Evolutionary conservation across 192 early-diverging fungal species (phyloP).

Genomic region (Coemansia sp.): DNA sequence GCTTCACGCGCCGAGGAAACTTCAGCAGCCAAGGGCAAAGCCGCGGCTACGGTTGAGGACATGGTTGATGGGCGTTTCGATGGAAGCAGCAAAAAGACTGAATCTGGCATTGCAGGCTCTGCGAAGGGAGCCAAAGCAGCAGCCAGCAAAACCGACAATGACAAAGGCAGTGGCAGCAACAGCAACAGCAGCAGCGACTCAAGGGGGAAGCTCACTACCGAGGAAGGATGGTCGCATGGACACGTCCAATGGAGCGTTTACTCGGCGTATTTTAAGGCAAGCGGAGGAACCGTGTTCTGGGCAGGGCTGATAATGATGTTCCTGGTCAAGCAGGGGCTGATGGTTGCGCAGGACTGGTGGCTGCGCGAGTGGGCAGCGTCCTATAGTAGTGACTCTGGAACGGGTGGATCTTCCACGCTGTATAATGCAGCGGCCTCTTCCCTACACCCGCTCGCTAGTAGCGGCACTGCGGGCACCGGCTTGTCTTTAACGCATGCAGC

Average conservation of each 20-base stretch:
- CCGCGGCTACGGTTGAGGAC: slow-evolving; percentile 17
- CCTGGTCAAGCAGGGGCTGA: slow-evolving; percentile 28
- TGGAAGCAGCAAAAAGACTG: background rate
- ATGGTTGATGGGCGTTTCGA: slow-evolving; percentile 29
- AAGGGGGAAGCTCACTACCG: slow-evolving; percentile 67
- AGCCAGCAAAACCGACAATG: slow-evolving; percentile 58
- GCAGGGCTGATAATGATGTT: slow-evolving; percentile 40
- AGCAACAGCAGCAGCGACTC: background rate
- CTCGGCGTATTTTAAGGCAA: slow-evolving; percentile 68
- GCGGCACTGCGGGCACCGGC: background rate
- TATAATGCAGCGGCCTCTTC: background rate
- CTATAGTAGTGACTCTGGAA: background rate
- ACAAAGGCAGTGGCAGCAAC: slow-evolving; percentile 9
- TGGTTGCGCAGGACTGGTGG: slow-evolving; percentile 54
- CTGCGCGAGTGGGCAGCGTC: slow-evolving; percentile 52
- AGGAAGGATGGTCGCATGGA: slow-evolving; percentile 81
- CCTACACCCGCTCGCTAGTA: background rate
- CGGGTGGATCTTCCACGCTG: background rate
- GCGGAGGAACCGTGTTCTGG: slow-evolving; percentile 69
- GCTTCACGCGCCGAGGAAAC: slow-evolving; percentile 23
- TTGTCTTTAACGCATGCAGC: background rate
- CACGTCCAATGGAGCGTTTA: slow-evolving; percentile 77
- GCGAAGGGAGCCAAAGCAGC: no score
- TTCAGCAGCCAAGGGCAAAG: slow-evolving; percentile 27
- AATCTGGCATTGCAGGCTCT: slow-evolving; percentile 9